Conservation (phyloP, 495 filamentous ascomycete species). For the Daldinia caldariorum region DNA sequence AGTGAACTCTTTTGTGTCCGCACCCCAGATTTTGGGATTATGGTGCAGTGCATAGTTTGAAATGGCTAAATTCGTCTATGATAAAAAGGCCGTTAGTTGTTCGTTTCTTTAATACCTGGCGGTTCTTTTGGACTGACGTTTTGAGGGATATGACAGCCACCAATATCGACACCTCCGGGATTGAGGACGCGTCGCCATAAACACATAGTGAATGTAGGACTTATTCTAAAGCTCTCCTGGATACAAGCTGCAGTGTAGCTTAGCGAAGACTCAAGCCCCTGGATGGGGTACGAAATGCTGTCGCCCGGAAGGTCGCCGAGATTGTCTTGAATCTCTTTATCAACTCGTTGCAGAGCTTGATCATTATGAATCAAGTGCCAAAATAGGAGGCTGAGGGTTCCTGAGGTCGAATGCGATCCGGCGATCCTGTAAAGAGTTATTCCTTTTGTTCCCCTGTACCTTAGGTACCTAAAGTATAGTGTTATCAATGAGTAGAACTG, state of each 20-base stretch:
- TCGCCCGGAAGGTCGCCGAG: not conserved
- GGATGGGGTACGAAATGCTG: not conserved
- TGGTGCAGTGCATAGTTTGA: conserved; percentile 2
- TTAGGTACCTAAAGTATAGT: too few relatives aligned
- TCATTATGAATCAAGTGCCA: conserved; percentile 2
- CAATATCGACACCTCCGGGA: not conserved
- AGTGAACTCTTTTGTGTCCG: not conserved
- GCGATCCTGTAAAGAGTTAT: not conserved
- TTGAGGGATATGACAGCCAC: not conserved
- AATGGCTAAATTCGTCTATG: not conserved
- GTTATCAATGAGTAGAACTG: not conserved
- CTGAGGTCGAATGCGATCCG: conserved; percentile 7
- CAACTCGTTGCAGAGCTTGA: not conserved
- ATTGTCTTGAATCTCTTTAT: not conserved
- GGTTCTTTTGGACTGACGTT: not conserved
- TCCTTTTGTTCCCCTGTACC: not conserved
- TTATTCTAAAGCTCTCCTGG: conserved; percentile 4
- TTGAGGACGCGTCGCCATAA: conserved; percentile 6
- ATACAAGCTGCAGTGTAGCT: not conserved
- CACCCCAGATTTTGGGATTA: conserved; percentile 5
- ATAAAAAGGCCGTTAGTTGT: not conserved
- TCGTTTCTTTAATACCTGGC: not conserved
- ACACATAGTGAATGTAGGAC: not conserved
- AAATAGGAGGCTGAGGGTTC: not conserved
- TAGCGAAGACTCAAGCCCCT: conserved; percentile 1